Percentiles rank a stretch among this genome's conserved stretches.
Conservation (phyloP, 2,329 filamentous ascomycete genomes). For the Phaeosphaeriaceae sp. region DNA sequence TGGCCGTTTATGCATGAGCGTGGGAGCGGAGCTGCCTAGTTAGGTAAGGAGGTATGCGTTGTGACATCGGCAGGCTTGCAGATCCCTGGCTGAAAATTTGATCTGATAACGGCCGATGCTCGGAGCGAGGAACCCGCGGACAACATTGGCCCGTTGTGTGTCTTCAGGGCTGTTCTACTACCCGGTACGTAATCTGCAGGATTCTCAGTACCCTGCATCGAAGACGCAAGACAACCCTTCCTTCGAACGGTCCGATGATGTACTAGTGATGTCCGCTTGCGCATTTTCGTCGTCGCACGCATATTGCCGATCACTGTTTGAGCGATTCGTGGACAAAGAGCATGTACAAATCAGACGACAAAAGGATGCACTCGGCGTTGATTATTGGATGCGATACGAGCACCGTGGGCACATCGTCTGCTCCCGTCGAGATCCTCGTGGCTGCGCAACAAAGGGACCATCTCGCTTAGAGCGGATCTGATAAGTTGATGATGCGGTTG, state of each 20-base stretch:
- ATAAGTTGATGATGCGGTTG: slow-evolving; percentile 17
- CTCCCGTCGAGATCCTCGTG: background rate
- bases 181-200: slow-evolving; percentile 4
- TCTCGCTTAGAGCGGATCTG: slow-evolving; percentile 34
- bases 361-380: too few species aligned
- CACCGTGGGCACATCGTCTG: background rate
- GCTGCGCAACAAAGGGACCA: background rate
- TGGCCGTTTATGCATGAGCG: slow-evolving; percentile 3
- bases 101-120: slow-evolving; percentile 44
- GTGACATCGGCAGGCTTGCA: slow-evolving; percentile 23
- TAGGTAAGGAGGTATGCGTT: slow-evolving; percentile 27
- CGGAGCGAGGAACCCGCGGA: slow-evolving; percentile 14
- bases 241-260: slow-evolving; percentile 14
- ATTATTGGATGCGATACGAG: background rate
- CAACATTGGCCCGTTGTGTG: background rate
- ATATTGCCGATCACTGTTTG: too few species aligned
- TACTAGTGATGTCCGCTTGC: background rate
- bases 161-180: slow-evolving; percentile 6
- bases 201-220: slow-evolving; percentile 9
- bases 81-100: slow-evolving; percentile 8
- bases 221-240: slow-evolving; percentile 9
- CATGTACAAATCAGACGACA: too few species aligned
- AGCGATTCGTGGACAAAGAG: too few species aligned
- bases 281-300: too few species aligned
- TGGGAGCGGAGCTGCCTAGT: slow-evolving; percentile 26